Conservation (phyloP, 2,329 filamentous ascomycete species). For the Aureobasidium sp. region DNA sequence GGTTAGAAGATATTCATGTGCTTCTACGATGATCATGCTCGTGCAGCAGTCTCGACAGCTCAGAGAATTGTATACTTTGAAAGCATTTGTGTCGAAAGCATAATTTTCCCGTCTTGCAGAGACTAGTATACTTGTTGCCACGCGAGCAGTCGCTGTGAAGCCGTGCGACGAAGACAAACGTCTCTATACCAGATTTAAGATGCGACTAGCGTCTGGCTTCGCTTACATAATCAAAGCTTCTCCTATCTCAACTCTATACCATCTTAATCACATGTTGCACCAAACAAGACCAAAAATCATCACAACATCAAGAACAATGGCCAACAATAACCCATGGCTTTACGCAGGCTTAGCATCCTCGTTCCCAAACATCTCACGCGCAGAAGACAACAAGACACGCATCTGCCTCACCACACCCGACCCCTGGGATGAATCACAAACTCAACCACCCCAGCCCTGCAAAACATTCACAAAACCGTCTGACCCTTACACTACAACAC, state of each 20-base stretch:
- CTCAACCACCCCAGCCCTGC: slow-evolving; percentile 27
- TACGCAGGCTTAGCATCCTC: slow-evolving; percentile 49
- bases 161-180: too few species aligned
- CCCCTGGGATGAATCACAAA: neutral
- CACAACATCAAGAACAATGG: neutral
- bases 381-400: slow-evolving; percentile 39
- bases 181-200: neutral
- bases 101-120: too few species aligned
- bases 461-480: slow-evolving; percentile 47
- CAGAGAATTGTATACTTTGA: too few species aligned
- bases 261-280: neutral
- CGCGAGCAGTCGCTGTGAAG: too few species aligned
- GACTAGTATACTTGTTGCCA: too few species aligned
- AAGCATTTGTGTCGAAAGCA: too few species aligned
- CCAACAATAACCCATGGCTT: slow-evolving; percentile 39
- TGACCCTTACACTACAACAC: neutral
- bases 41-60: too few species aligned
- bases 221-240: neutral
- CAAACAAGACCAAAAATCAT: neutral
- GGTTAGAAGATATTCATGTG: too few species aligned
- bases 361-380: slow-evolving; percentile 48
- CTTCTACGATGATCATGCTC: too few species aligned
- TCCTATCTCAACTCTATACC: neutral
- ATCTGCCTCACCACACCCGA: neutral
- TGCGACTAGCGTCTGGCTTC: neutral